Conservation (phyloP, 2,329 filamentous ascomycete species). For the Didymella glomerata region DNA sequence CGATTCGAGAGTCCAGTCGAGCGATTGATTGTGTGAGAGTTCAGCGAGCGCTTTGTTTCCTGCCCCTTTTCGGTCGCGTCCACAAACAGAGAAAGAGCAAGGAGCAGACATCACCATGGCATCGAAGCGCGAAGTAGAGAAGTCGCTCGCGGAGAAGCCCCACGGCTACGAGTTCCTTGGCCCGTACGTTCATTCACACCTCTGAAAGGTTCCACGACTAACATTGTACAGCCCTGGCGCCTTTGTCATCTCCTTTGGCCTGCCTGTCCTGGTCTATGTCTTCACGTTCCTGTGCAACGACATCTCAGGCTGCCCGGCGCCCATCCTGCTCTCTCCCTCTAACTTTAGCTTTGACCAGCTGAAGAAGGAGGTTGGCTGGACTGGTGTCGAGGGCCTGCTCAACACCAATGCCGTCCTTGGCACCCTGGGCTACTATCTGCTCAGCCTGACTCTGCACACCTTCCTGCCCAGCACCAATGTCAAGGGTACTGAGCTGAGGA, state of each 20-base stretch:
- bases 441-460: conserved; percentile 77
- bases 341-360: conserved; percentile 75
- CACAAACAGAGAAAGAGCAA: not conserved
- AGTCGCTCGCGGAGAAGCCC: conserved; percentile 36
- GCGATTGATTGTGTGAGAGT: not conserved
- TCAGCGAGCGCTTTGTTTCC: not conserved
- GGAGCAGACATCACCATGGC: conserved; percentile 32
- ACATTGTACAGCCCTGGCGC: conserved; percentile 70
- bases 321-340: conserved; percentile 77
- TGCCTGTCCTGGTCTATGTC: conserved; percentile 80
- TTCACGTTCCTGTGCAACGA: conserved; percentile 92
- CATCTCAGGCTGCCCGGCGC: conserved; percentile 86
- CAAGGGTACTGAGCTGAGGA: conserved; percentile 74
- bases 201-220: not conserved
- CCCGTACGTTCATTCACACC: conserved; percentile 43
- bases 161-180: conserved; percentile 54
- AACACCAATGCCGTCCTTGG: conserved; percentile 75
- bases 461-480: conserved; percentile 77
- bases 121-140: conserved; percentile 34
- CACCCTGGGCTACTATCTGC: conserved; percentile 77
- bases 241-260: conserved; percentile 77
- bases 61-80: not conserved
- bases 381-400: conserved; percentile 74
- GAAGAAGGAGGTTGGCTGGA: conserved; percentile 85
- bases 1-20: not conserved